A percentile compares a stretch with the other conserved stretches of the same genome.
Evolutionary conservation across 2,329 filamentous ascomycete species (phyloP).

Genomic region (Pseudogymnoascus sp.): DNA sequence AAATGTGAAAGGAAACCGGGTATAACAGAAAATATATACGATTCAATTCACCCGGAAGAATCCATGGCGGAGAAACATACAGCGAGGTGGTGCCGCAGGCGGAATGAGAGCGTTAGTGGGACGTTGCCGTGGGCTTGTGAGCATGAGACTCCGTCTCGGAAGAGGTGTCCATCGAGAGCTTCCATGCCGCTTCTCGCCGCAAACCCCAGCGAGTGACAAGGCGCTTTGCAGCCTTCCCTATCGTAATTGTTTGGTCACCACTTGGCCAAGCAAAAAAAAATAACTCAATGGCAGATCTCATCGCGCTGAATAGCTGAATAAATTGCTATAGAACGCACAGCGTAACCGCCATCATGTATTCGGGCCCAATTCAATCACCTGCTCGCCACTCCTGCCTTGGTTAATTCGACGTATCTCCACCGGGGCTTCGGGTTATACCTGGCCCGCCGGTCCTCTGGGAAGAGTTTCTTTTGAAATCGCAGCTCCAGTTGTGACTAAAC

Average conservation of each 20-base stretch:
- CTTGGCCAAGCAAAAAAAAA: not conserved
- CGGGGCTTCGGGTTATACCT: not conserved
- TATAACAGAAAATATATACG: constrained; percentile 3
- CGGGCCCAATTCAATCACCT: not conserved
- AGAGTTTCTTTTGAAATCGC: not conserved
- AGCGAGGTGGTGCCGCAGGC: not conserved
- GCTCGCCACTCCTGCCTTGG: not conserved
- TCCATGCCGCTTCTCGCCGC: not conserved
- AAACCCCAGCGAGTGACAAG: not conserved
- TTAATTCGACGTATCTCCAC: not conserved
- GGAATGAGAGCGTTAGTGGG: not conserved
- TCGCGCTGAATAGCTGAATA: not conserved
- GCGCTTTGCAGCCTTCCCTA: not conserved
- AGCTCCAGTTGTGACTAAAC: not conserved
- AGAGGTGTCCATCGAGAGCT: not conserved
- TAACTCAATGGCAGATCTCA: not conserved
- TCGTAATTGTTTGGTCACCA: not conserved
- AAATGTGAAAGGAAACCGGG: not conserved
- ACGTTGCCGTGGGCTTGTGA: not conserved
- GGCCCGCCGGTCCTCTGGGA: not conserved
- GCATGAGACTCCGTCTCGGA: not conserved
- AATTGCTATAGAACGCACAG: not conserved
- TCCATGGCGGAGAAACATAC: constrained; percentile 1
- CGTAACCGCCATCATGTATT: not conserved
- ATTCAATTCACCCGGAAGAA: not conserved